phyloP scores from a whole-genome alignment of 1,284 basidiomycete species.

The Hypsizygus ulmarius region DNA sequence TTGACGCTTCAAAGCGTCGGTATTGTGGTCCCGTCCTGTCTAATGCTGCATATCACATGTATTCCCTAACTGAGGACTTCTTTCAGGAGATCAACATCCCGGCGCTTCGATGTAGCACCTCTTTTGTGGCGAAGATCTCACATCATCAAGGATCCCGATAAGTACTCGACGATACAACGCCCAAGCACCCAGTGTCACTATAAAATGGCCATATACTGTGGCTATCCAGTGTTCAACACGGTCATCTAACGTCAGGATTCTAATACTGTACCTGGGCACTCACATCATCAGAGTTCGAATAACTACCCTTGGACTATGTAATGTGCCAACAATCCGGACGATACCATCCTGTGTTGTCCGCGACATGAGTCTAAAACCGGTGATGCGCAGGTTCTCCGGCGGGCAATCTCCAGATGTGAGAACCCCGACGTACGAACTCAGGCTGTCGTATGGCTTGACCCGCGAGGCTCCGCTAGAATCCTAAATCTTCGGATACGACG shows the following conservation, averaged over 20 bases:
- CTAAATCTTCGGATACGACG: conserved; percentile 13
- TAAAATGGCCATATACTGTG: no score
- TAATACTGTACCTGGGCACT: no score
- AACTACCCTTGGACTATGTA: no score
- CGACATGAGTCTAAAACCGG: not conserved
- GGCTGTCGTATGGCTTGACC: conserved; percentile 13
- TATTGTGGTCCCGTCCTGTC: no score
- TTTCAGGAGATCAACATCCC: conserved; percentile 8
- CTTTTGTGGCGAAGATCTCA: not conserved
- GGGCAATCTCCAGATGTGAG: conserved; percentile 12
- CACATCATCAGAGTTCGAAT: no score
- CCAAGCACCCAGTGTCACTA: no score
- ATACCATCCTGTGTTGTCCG: not conserved
- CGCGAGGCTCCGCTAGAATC: conserved; percentile 16
- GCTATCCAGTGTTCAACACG: no score
- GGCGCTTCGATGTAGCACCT: not conserved
- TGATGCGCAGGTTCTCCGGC: not conserved
- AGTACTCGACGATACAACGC: no score
- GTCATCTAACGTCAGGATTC: no score
- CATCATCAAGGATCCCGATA: no score
- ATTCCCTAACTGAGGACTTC: not conserved
- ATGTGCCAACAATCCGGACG: no score
- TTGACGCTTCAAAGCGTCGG: no score
- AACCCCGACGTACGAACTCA: conserved; percentile 19
- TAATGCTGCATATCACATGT: conserved; percentile 1